Percentiles rank a stretch among this genome's conserved stretches.
phyloP scores from a whole-genome alignment of 805 yeast species.

The Alloascoidea africana region DNA sequence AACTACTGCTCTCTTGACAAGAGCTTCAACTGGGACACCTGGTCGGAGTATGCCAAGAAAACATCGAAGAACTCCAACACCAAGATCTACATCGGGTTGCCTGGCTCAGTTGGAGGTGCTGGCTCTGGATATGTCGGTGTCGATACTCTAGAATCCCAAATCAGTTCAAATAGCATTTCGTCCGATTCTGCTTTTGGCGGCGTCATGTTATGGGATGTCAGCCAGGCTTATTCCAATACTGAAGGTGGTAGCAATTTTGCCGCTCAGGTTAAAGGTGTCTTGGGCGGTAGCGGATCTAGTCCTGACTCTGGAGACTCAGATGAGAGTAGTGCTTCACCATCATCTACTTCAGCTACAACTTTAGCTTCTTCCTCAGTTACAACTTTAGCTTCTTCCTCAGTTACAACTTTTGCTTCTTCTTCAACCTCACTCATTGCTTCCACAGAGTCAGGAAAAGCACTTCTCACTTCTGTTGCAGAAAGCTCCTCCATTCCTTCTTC shows the following conservation, averaged over 20 bases:
- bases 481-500: too few species aligned
- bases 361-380: constrained; percentile 6
- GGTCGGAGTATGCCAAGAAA: constrained; percentile 32
- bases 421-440: neutral
- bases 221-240: constrained; percentile 22
- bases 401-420: constrained; percentile 3
- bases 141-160: constrained; percentile 10
- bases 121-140: constrained; percentile 39
- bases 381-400: constrained; percentile 5
- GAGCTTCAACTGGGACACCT: constrained; percentile 27
- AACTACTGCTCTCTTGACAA: constrained; percentile 26
- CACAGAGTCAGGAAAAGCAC: neutral
- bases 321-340: constrained; percentile 7
- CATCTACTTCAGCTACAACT: constrained; percentile 9
- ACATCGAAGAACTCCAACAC: constrained; percentile 34
- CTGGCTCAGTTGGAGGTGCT: constrained; percentile 39
- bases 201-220: constrained; percentile 60
- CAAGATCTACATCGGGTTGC: constrained; percentile 46
- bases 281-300: constrained; percentile 11
- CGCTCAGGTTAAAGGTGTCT: constrained; percentile 23
- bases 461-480: neutral
- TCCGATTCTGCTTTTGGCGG: constrained; percentile 32
- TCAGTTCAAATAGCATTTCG: constrained; percentile 2
- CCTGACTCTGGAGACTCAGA: too few species aligned
- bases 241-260: constrained; percentile 12